Percentiles rank a stretch among this genome's conserved stretches.
phyloP scores from a whole-genome alignment of 805 yeast genomes.

The Diddensiella santjacobensis region DNA sequence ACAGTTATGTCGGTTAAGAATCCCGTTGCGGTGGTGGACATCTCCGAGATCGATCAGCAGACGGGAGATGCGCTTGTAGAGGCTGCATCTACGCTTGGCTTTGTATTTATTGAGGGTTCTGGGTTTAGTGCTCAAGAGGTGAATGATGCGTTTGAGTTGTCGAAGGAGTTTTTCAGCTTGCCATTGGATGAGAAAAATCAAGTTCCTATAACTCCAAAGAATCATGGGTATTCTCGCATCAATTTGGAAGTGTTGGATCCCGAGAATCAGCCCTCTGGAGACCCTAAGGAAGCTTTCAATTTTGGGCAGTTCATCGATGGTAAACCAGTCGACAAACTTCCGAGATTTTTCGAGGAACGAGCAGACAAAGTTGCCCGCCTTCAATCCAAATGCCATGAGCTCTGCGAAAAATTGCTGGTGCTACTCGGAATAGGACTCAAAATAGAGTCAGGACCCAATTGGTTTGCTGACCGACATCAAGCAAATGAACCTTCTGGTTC shows the following conservation, averaged over 20 bases:
- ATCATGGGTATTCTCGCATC: conserved; percentile 57
- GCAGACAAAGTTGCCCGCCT: conserved; percentile 36
- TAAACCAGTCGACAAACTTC: conserved; percentile 41
- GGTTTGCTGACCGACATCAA: conserved; percentile 62
- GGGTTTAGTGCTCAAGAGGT: conserved; percentile 57
- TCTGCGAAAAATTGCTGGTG: conserved; percentile 48
- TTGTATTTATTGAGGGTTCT: conserved; percentile 64
- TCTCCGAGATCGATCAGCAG: conserved; percentile 39
- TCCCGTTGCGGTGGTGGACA: conserved; percentile 42
- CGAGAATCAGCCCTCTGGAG: conserved; percentile 37
- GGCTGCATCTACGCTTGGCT: conserved; percentile 64
- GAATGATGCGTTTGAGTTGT: conserved; percentile 45
- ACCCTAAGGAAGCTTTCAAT: conserved; percentile 57
- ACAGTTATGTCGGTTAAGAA: no score
- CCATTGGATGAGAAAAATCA: conserved; percentile 50
- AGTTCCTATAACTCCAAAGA: conserved; percentile 49
- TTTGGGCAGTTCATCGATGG: conserved; percentile 58
- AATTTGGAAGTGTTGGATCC: conserved; percentile 50
- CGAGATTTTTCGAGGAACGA: conserved; percentile 48
- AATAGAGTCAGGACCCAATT: conserved; percentile 55
- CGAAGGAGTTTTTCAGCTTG: conserved; percentile 48
- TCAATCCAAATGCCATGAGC: conserved; percentile 44
- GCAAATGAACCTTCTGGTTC: conserved; percentile 53
- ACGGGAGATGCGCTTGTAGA: conserved; percentile 42
- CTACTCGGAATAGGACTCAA: conserved; percentile 60